These are phyloP conservation scores for Alternaria angustiovoidea DNA, from an alignment of 2,329 filamentous ascomycete species.

Conservation along the genomic window DNA sequence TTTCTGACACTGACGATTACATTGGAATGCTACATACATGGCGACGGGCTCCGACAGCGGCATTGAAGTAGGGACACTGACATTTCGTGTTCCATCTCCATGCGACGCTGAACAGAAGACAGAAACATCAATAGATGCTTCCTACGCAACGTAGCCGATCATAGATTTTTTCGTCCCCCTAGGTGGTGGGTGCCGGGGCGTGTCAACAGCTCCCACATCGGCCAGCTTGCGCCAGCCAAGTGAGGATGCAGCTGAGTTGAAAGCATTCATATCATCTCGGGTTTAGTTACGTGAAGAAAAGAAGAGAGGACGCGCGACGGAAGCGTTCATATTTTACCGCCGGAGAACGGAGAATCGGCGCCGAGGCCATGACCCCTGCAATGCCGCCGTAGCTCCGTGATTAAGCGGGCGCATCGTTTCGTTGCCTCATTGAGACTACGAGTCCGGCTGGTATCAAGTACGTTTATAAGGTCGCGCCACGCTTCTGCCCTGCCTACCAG, in stretches of 20 bases:
- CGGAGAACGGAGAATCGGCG: slow-evolving; percentile 25
- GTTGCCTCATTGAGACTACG: slow-evolving; percentile 35
- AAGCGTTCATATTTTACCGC: slow-evolving; percentile 29
- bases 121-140: slow-evolving; percentile 10
- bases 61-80: not conserved
- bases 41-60: not conserved
- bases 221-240: slow-evolving; percentile 57
- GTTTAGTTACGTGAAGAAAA: slow-evolving; percentile 75
- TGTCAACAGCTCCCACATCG: slow-evolving; percentile 59
- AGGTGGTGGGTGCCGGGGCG: slow-evolving; percentile 58
- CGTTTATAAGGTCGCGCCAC: slow-evolving; percentile 30
- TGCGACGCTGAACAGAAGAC: not conserved
- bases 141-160: slow-evolving; percentile 54
- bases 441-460: slow-evolving; percentile 29
- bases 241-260: slow-evolving; percentile 63
- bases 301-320: slow-evolving; percentile 28
- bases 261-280: slow-evolving; percentile 78
- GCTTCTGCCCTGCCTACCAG: slow-evolving; percentile 18
- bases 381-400: slow-evolving; percentile 20
- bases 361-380: slow-evolving; percentile 14
- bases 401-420: slow-evolving; percentile 30
- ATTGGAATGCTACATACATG: slow-evolving; percentile 26
- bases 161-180: slow-evolving; percentile 56
- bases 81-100: not conserved
- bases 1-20: not conserved